Base-by-base conservation (phyloP, 1,284 basidiomycete genomes). In the Malassezia nana region DNA sequence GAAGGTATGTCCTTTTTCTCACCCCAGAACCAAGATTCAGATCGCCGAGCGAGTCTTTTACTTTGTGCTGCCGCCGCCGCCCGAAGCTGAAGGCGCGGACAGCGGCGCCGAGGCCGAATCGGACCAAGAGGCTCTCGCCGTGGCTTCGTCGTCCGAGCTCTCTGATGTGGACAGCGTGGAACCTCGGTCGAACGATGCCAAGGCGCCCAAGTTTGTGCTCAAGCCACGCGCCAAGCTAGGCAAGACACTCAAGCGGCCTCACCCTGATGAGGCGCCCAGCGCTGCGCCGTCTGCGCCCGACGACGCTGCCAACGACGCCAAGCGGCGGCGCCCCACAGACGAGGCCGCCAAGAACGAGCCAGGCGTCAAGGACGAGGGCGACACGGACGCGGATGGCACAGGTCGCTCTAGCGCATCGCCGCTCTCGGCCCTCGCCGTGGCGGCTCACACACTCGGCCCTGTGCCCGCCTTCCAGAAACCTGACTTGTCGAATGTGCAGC, bases 31-130 rank as follows among this genome's bases (percentile, higher is more conserved):
- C 50, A 89, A 91, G 76, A 92, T 99, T 64, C 94, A 96, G 78
- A 98, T 99, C 67, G 89, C 92, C 28, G 92, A 92, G 41, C 85
- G 92, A 51, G 91, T 89, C 46, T 99, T 99, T 77, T 86, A 91
- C 73, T 99, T 96, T 75, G 83, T 94, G 50, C 82, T 95, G 9
- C 91, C 89, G 16, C 78, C 77, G 6, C 71, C 75, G 30, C 3
- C 53, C 57, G 0, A 50, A 39, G 15, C 53, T 45, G 59, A 52
- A 41, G 49, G 52, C 41, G 55, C 59, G 46, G 39, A 55, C 50
- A 16, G 50, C 45, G 39, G 41, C 15, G 48, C 33, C 24, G 54
- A 52, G 31, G 29, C 15, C 16, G 55, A 52, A 4, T 48, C 46
- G 12, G 44, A 41, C 20, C 46, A 63, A 26, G 65, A 74, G 59